Evolutionary conservation across 208 protist genomes (phyloP), one percentile per base, ranked within the genome.

Genomic region (Wallacemonas sp.): DNA sequence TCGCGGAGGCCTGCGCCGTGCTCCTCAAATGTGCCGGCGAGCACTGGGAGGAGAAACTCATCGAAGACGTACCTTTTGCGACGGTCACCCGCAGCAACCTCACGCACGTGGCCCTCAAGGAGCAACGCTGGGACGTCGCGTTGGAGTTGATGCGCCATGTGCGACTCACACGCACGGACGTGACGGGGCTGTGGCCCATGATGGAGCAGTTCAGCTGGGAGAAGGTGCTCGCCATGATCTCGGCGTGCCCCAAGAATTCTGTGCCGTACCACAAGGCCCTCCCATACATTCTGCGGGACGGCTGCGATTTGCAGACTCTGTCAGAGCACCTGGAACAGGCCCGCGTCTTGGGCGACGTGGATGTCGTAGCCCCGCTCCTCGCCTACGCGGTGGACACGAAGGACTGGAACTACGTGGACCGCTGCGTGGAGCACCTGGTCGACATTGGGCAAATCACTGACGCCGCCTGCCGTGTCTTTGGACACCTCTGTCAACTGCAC

Each of bases 241-340:
- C 90, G 8, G 81, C 78, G 9, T 95, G 87, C 71, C 82, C 85
- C 6, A 95, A 95, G 71, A 89, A 68, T 39, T 78, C 90, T 1
- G 87, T 95, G 26, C 87, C 90, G 19, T 95, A 89, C 50, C 59
- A 88, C 46, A 53, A 72, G 26, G 87, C 74, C 1, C 66, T 95
- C 0, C 82, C 79, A 1, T 77, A 86, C 59, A 91, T 95, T 63
- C 73, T 95, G 27, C 69, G 75, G 24, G 52, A 77, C n/a, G 90
- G 90, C 21, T 95, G 90, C 55, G 84, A 77, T 61, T 69, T 95
- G 50, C 83, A 92, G 64, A 68, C 57, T 33, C 75, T 95, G 12
- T 90, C 90, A 2, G 86, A 95, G 63, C 90, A 93, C 52, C 62
- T 95, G 10, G 90, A 95, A 71, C 86, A 89, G 53, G 90, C 87